These are phyloP conservation scores for Globisporangium ultimum DNA, from an alignment of 352 stramenopile species.

Conservation along the genomic window DNA sequence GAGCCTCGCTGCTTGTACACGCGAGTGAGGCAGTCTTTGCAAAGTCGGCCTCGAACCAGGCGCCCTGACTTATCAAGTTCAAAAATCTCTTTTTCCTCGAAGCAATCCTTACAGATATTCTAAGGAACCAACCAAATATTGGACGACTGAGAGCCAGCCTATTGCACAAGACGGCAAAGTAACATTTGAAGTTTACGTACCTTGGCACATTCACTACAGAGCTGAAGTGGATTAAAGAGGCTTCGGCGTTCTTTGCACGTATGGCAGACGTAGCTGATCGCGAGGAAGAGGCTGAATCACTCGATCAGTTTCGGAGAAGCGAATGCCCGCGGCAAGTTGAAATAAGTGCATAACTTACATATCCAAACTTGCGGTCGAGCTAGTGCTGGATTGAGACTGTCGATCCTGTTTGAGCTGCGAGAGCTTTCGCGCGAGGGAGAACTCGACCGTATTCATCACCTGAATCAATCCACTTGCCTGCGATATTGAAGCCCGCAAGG, in stretches of 20 bases:
- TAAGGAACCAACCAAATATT: not conserved
- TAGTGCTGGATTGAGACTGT: too few species aligned
- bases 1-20: slow-evolving; percentile 9
- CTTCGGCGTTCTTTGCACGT: slow-evolving; percentile 2
- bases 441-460: slow-evolving; percentile 14
- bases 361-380: too few species aligned
- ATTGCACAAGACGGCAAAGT: too few species aligned
- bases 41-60: slow-evolving; percentile 39
- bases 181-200: not conserved
- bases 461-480: slow-evolving; percentile 33
- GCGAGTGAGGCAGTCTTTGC: slow-evolving; percentile 31
- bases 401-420: not conserved
- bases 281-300: slow-evolving; percentile 2
- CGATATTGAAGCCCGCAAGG: slow-evolving; percentile 28
- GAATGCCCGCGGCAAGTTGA: too few species aligned
- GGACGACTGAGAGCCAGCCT: too few species aligned
- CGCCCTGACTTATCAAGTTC: slow-evolving; percentile 34
- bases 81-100: slow-evolving; percentile 43
- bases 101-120: slow-evolving; percentile 46
- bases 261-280: slow-evolving; percentile 9
- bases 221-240: not conserved
- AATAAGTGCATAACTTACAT: slow-evolving; percentile 8
- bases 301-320: too few species aligned
- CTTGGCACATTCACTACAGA: slow-evolving; percentile 28
- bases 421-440: slow-evolving; percentile 1